Conservation (phyloP, 2,329 filamentous ascomycete genomes). For the Polychaeton citri region DNA sequence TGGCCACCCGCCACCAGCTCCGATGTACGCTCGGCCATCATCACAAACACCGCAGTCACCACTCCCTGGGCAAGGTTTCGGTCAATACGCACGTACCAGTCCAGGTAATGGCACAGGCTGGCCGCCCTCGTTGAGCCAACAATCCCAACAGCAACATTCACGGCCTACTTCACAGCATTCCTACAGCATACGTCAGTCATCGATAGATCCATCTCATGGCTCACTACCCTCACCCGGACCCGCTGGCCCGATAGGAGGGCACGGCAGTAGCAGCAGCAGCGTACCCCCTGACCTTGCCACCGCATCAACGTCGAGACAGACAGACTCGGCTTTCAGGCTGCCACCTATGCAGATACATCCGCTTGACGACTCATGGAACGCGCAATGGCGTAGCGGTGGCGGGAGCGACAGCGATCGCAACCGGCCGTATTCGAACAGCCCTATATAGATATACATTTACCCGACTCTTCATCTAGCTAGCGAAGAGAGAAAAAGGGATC, state of each 20-base stretch:
- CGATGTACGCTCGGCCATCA: not conserved
- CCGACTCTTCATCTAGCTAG: no score
- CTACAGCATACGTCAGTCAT: not conserved
- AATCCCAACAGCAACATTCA: not conserved
- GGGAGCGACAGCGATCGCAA: no score
- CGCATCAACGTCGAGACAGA: not conserved
- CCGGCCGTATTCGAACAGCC: not conserved
- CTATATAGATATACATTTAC: not conserved
- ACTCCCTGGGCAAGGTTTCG: no score
- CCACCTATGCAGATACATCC: conserved; percentile 6
- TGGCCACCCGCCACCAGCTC: not conserved
- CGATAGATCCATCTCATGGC: conserved; percentile 1
- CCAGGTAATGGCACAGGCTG: not conserved
- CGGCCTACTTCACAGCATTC: not conserved
- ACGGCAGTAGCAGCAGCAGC: conserved; percentile 1
- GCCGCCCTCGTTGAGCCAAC: not conserved
- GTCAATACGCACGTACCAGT: no score
- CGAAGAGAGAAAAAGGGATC: no score
- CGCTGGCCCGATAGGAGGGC: not conserved
- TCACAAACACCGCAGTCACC: not conserved
- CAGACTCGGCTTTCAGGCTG: conserved; percentile 2
- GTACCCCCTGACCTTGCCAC: not conserved
- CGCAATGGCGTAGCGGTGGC: not conserved
- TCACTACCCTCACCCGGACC: conserved; percentile 2
- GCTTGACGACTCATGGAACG: not conserved